These are phyloP conservation scores for Trametes elegans DNA, from an alignment of 768 basidiomycete genomes.

Conservation along the genomic window DNA sequence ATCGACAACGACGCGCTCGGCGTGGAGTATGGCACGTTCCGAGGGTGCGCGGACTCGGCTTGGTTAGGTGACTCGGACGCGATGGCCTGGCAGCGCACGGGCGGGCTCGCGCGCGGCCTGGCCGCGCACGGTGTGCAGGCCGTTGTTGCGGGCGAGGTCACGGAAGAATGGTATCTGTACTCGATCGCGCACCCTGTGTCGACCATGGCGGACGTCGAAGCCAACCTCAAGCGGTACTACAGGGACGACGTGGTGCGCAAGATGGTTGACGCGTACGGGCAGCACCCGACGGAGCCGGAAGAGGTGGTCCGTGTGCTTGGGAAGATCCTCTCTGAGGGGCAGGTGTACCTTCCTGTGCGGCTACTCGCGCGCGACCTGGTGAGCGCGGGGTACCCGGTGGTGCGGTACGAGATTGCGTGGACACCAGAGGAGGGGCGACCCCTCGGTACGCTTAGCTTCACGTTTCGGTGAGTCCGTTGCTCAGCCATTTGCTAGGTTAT, in stretches of 20 bases:
- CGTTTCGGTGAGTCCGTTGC: background rate
- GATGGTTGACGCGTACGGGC: slow-evolving; percentile 44
- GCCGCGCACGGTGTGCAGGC: slow-evolving; percentile 55
- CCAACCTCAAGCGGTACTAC: slow-evolving; percentile 63
- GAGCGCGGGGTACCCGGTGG: slow-evolving; percentile 54
- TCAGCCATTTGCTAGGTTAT: slow-evolving; percentile 42
- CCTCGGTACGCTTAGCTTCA: slow-evolving; percentile 41
- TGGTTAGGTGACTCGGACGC: slow-evolving; percentile 57
- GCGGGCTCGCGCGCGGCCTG: slow-evolving; percentile 54
- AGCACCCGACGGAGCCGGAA: slow-evolving; percentile 39
- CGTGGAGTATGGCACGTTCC: slow-evolving; percentile 57
- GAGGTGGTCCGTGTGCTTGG: slow-evolving; percentile 52
- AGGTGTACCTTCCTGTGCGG: slow-evolving; percentile 68
- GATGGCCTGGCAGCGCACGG: slow-evolving; percentile 67
- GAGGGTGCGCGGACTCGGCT: slow-evolving; percentile 57
- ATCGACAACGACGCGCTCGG: slow-evolving; percentile 61
- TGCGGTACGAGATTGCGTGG: slow-evolving; percentile 71
- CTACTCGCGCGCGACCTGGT: slow-evolving; percentile 60
- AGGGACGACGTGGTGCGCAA: slow-evolving; percentile 43
- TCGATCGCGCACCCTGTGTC: slow-evolving; percentile 63
- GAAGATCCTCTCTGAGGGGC: slow-evolving; percentile 55
- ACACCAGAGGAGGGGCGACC: slow-evolving; percentile 58
- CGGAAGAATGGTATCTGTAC: slow-evolving; percentile 78
- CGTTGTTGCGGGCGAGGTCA: slow-evolving; percentile 65
- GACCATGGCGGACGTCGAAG: slow-evolving; percentile 47